Conservation (phyloP, 306 rosid species). For the Vigna nakashimae region DNA sequence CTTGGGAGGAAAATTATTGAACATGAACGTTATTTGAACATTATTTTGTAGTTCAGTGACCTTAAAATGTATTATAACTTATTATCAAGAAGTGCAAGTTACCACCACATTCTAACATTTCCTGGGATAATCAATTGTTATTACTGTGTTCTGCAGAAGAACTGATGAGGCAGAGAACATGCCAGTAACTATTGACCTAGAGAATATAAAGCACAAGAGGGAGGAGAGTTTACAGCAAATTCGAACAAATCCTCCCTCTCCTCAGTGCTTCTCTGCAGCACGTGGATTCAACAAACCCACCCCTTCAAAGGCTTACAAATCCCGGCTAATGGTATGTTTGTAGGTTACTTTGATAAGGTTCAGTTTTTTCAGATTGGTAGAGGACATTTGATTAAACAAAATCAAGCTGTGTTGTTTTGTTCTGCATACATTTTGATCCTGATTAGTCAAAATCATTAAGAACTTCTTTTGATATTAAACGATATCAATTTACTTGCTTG, state of each 20-base stretch:
- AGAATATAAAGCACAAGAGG: conserved; percentile 55
- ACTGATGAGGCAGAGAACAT: conserved; percentile 63
- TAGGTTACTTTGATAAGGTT: neutral
- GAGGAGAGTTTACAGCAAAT: conserved; percentile 61
- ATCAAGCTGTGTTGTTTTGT: neutral
- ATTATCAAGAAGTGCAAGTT: neutral
- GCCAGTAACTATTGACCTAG: conserved; percentile 64
- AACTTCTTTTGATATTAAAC: neutral
- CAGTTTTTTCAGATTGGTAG: conserved; percentile 5
- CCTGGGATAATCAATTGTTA: conserved; percentile 17
- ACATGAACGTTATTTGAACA: neutral
- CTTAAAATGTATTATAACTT: neutral
- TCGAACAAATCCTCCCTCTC: conserved; percentile 95
- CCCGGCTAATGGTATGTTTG: conserved; percentile 68
- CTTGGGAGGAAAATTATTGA: neutral
- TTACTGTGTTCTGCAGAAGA: conserved; percentile 55
- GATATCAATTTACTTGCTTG: neutral
- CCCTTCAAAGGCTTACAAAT: conserved; percentile 59
- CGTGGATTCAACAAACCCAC: conserved; percentile 51
- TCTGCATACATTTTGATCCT: neutral
- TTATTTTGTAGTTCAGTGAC: neutral
- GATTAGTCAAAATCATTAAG: neutral
- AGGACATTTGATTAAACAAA: conserved; percentile 8
- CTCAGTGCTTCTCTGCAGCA: conserved; percentile 87
- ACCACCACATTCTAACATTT: conserved; percentile 14